Evolutionary conservation across 108 stramenopile species (phyloP), one percentile per base, ranked within the genome.

Genomic region (Pseudonitzschia delicatissima): DNA sequence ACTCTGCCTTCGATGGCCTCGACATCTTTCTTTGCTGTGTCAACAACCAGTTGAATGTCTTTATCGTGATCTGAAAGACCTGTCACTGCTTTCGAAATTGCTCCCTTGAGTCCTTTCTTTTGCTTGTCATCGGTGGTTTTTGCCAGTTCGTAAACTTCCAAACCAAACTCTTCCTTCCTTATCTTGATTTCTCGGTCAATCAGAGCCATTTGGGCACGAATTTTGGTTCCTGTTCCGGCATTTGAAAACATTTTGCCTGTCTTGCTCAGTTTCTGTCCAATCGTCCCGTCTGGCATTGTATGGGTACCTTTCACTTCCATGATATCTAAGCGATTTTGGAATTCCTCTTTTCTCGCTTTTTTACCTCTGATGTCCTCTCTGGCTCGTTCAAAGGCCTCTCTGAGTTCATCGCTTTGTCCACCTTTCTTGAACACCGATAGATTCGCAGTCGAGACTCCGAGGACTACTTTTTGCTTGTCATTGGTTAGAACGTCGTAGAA

Each of bases 181-280:
- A 77, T 40, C 64, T 86, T 87, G 35, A 92, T 87, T 72, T 92
- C 86, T 13, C 86, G 86, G 70, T 92, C 91, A 42, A 92, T 69
- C 50, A 92, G 78, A 5, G 77, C 85, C 69, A 86, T 73, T 72
- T 92, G 79, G 29, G 80, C 87, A 66, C 83, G 62, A 29, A 78
- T 33, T 55, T 82, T 77, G 15, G 81, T 64, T 17, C 34, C 61
- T 18, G 39, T 67, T 0, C 73, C 81, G 31, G 64, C 65, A 52
- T 72, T 47, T 28, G 61, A 37, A 29, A 82, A 45, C 67, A 42
- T 50, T 35, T 57, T 35, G 0, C 79, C 74, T 0, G 79, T 74
- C 36, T 75, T 75, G 37, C 32, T 52, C 29, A 74, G 13, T 21
- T 76, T 67, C 48, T 75, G 67, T 8, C 53, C 57, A 42, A 63